Percentiles rank a stretch among this genome's conserved stretches.
phyloP scores from a whole-genome alignment of 1,284 basidiomycete genomes.

The Cutaneotrichosporon sp. region DNA sequence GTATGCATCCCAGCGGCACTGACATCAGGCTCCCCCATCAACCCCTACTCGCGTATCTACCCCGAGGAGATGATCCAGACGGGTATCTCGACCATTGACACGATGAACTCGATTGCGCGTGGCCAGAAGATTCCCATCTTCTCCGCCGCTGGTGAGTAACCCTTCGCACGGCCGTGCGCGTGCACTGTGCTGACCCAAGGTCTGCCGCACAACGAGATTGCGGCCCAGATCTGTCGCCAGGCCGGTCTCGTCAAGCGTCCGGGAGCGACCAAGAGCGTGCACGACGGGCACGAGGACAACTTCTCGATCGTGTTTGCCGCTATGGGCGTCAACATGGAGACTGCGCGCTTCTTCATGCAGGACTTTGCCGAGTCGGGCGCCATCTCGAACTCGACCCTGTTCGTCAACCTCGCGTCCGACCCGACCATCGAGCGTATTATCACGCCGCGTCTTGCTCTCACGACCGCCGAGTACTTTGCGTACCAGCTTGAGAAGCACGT shows the following conservation, averaged over 20 bases:
- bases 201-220: slow-evolving; percentile 99
- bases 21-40: slow-evolving; percentile 86
- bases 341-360: slow-evolving; percentile 99
- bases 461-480: slow-evolving; percentile 98
- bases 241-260: slow-evolving; percentile 94
- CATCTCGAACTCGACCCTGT: slow-evolving; percentile 95
- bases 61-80: slow-evolving; percentile 99
- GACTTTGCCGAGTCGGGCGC: slow-evolving; percentile 99
- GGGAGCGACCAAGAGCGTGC: slow-evolving; percentile 79
- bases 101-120: slow-evolving; percentile 99
- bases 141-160: slow-evolving; percentile 69
- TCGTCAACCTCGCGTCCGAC: slow-evolving; percentile 98
- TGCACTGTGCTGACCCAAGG: slow-evolving; percentile 54
- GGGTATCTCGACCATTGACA: slow-evolving; percentile 98
- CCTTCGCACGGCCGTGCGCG: slow-evolving; percentile 5
- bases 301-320: slow-evolving; percentile 99
- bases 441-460: slow-evolving; percentile 94
- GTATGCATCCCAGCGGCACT: slow-evolving; percentile 35
- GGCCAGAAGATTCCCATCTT: slow-evolving; percentile 99
- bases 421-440: slow-evolving; percentile 99
- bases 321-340: slow-evolving; percentile 99
- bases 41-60: slow-evolving; percentile 98
- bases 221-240: slow-evolving; percentile 99
- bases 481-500: slow-evolving; percentile 99
- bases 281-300: slow-evolving; percentile 99